Conservation (phyloP, 768 basidiomycete genomes). For the Epithele typhae region DNA sequence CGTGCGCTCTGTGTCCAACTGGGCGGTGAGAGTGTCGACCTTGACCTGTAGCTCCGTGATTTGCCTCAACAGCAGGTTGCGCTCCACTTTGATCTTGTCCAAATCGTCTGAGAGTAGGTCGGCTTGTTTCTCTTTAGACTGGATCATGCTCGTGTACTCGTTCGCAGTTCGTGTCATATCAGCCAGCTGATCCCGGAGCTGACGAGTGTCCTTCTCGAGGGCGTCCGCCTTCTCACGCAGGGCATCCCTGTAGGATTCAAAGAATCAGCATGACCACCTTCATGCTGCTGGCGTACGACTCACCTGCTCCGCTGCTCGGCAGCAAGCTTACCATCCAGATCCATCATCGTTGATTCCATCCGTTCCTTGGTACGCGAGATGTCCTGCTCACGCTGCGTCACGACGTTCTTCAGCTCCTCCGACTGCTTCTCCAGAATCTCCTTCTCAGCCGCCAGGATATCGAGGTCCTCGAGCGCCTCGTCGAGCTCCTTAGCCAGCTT, state of each 20-base stretch:
- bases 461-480: slow-evolving; percentile 54
- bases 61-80: slow-evolving; percentile 50
- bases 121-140: slow-evolving; percentile 75
- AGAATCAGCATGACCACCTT: no score
- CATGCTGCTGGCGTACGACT: slow-evolving; percentile 23
- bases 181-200: slow-evolving; percentile 70
- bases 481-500: slow-evolving; percentile 57
- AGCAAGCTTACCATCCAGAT: slow-evolving; percentile 69
- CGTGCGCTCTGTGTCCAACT: slow-evolving; percentile 55
- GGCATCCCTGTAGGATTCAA: slow-evolving; percentile 47
- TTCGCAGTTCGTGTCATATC: slow-evolving; percentile 74
- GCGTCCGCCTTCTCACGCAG: slow-evolving; percentile 54
- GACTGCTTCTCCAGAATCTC: slow-evolving; percentile 60
- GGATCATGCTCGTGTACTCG: slow-evolving; percentile 71
- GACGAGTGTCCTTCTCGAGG: slow-evolving; percentile 65
- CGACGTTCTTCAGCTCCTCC: slow-evolving; percentile 66
- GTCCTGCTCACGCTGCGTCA: slow-evolving; percentile 78
- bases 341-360: slow-evolving; percentile 56
- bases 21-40: slow-evolving; percentile 58
- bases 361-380: slow-evolving; percentile 69
- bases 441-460: slow-evolving; percentile 51
- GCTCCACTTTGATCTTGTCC: slow-evolving; percentile 49
- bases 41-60: slow-evolving; percentile 66
- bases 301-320: slow-evolving; percentile 63
- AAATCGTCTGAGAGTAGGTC: slow-evolving; percentile 49